phyloP scores from a whole-genome alignment of 306 rosid species.

The Cicer yamashitae region DNA sequence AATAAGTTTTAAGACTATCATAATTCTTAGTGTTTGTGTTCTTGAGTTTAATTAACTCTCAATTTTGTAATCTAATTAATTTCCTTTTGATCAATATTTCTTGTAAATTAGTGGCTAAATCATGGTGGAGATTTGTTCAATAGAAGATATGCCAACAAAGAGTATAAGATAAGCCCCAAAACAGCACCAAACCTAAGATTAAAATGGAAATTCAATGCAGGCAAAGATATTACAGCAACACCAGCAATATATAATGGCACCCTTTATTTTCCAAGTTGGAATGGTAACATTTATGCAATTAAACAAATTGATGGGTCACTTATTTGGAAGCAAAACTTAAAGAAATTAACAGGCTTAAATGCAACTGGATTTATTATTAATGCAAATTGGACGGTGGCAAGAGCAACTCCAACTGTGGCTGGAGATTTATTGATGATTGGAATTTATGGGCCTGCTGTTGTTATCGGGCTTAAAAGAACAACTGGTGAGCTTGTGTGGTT shows the following conservation, averaged over 20 bases:
- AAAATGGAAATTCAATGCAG: constrained; percentile 66
- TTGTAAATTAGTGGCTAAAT: constrained; percentile 49
- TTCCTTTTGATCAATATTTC: not conserved
- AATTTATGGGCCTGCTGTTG: constrained; percentile 66
- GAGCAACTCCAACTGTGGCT: constrained; percentile 64
- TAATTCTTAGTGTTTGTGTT: too few relatives aligned
- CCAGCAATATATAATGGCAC: constrained; percentile 57
- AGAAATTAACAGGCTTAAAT: constrained; percentile 55
- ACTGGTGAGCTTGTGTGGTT: constrained; percentile 63
- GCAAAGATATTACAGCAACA: constrained; percentile 63
- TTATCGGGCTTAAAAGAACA: constrained; percentile 55
- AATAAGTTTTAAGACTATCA: too few relatives aligned
- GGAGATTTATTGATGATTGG: constrained; percentile 42
- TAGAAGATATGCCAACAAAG: constrained; percentile 63
- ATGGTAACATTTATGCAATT: constrained; percentile 71
- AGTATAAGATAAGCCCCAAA: constrained; percentile 58
- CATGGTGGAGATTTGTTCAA: constrained; percentile 72
- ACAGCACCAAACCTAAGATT: constrained; percentile 47
- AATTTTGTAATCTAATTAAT: not conserved
- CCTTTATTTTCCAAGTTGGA: constrained; percentile 79
- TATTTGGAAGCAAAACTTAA: constrained; percentile 49
- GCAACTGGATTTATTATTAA: constrained; percentile 46
- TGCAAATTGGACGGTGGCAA: constrained; percentile 55
- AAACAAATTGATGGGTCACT: constrained; percentile 45
- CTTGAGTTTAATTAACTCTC: not conserved